Base-by-base conservation (phyloP, 495 filamentous ascomycete genomes). In the Monascus purpureus region DNA sequence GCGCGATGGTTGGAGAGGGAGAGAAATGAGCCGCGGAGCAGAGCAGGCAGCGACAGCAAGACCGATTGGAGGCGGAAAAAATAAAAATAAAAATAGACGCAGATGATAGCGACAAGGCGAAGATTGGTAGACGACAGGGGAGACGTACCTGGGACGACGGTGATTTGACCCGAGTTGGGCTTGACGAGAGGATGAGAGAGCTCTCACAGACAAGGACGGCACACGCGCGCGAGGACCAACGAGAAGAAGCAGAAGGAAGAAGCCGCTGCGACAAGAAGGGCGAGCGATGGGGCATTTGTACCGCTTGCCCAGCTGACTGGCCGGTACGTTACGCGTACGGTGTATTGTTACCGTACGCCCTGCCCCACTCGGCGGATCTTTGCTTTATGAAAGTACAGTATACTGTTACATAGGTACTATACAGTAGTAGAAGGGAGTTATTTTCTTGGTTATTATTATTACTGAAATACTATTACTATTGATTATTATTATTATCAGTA, bases 261-360 rank as follows among this genome's bases (percentile, higher is more conserved):
- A 53, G 50, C 45, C 47, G 52, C 45, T 49, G 41, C 41, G 42
- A 48, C 28, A 31, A 56, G 52, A 52, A 59, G 53, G 46, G 55
- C 51, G 56, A 53, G 50, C 41, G 57, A 63, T 59, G 57, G 58
- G 52, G 59, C 55, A 63, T 61, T 61, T 65, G 57, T 63, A 62
- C 45, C 39, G 40, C 35, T 32, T 31, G 20, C 41, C 31, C 43
- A 49, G 26, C 45, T 62, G 16, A 47, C 39, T 40, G 44, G 42
- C 29, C 41, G 38, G 38, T 25, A 25, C n/a, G n/a, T n/a, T n/a
- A n/a, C n/a, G n/a, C n/a, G n/a, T n/a, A n/a, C n/a, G n/a, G n/a
- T n/a, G n/a, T n/a, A n/a, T n/a, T n/a, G n/a, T n/a, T n/a, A n/a
- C n/a, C n/a, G n/a, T n/a, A n/a, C n/a, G n/a, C n/a, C n/a, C n/a